Evolutionary conservation across 257 asterid genomes (phyloP), one percentile per base, ranked within the genome.

Genomic region (Mitragyna speciosa): DNA sequence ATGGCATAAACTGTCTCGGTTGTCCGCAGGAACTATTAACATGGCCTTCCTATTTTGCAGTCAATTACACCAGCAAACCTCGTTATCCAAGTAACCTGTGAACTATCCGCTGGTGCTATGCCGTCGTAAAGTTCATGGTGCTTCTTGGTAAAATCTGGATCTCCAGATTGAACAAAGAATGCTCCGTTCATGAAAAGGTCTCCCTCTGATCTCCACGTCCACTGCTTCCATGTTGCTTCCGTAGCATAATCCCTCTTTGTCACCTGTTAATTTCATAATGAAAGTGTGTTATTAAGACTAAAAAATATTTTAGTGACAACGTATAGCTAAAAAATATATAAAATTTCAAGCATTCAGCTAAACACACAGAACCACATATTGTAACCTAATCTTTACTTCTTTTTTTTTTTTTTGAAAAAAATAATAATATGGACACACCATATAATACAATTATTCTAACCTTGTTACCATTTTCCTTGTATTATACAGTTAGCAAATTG

Each of bases 121-220:
- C 81, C 74, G 73, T 93, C 98, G 52, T 84, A 89, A 69, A 80
- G 26, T n/a, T 89, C 74, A 0, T 83, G 84, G 28, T 93, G 98
- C 85, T 92, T 93, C 52, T 77, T 75, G 1, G 64, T 20, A 81
- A 76, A 93, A 0, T 78, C 28, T 1, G 91, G 87, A 78, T 95
- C 98, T 3, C 99, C 98, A 0, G 99, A 93, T 19, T 87, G 79
- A 1, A 86, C 83, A 52, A 95, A 95, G 86, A 78, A 93, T 1
- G 98, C 99, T 7, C 99, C 99, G 63, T 88, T 81, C 78, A 89
- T 12, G 86, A 91, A 89, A 0, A 87, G 20, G 65, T 95, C 97
- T 22, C 96, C 97, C 68, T 95, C 92, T 10, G 99, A 95, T 83
- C 89, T 86, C 99, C 99, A 95, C 16, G 89, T 80, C 99, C 99